Conservation (phyloP, 805 yeast genomes). For the Candida broadrunensis region DNA sequence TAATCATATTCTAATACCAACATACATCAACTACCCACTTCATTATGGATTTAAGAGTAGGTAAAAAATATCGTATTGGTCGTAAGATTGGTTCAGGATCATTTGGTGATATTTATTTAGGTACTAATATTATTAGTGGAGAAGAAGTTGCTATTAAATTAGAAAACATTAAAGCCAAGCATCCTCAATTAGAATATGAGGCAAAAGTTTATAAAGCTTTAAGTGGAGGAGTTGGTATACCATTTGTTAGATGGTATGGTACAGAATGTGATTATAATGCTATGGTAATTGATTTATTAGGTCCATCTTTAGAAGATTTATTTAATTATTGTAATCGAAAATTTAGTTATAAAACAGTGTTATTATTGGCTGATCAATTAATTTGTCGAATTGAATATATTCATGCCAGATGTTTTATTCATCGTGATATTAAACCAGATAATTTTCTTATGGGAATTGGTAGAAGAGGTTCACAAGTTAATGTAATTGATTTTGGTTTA, state of each 20-base stretch:
- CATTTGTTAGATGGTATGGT: constrained; percentile 93
- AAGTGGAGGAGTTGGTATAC: constrained; percentile 96
- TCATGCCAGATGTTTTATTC: constrained; percentile 90
- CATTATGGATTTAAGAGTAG: constrained; percentile 43
- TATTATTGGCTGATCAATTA: constrained; percentile 90
- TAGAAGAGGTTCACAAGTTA: constrained; percentile 90
- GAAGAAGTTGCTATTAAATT: constrained; percentile 97
- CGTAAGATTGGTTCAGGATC: constrained; percentile 97
- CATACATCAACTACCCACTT: too few species aligned
- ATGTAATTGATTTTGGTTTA: constrained; percentile 90
- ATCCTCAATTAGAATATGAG: constrained; percentile 96
- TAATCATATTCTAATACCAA: too few species aligned
- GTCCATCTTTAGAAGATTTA: constrained; percentile 92
- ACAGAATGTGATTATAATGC: constrained; percentile 96
- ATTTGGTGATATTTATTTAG: constrained; percentile 93
- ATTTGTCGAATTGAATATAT: constrained; percentile 92
- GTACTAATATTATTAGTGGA: constrained; percentile 91
- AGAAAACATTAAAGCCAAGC: constrained; percentile 86
- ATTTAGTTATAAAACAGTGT: constrained; percentile 89
- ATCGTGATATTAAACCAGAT: constrained; percentile 82
- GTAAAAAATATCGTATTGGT: constrained; percentile 90
- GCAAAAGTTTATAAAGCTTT: constrained; percentile 92
- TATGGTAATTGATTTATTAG: constrained; percentile 92
- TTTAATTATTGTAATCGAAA: constrained; percentile 95
- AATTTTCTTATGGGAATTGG: constrained; percentile 88